These are phyloP conservation scores for Dictyostelium intermedium DNA, from an alignment of 78 protist species.

Conservation along the genomic window DNA sequence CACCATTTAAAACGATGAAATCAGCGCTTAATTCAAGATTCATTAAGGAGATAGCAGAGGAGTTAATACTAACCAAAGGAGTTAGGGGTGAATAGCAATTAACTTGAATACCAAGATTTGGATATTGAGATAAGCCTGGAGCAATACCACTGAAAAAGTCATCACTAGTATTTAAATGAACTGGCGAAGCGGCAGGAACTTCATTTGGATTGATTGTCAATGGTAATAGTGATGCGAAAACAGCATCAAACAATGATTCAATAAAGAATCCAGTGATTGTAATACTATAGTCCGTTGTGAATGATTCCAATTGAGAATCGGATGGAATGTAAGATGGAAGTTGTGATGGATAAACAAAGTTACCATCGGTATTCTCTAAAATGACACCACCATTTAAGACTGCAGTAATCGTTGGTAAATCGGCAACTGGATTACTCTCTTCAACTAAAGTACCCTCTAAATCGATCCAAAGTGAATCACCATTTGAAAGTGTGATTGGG, in stretches of 20 bases:
- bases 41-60: neutral
- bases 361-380: neutral
- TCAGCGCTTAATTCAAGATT: neutral
- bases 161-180: conserved; percentile 23
- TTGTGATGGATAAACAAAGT: conserved; percentile 14
- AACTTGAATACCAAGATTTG: conserved; percentile 7
- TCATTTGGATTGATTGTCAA: neutral
- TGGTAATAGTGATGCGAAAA: neutral
- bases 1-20: neutral
- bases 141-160: neutral
- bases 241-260: conserved; percentile 19
- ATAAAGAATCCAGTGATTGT: neutral
- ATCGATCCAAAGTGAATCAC: neutral
- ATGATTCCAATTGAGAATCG: neutral
- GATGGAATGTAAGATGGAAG: conserved; percentile 6
- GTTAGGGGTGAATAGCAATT: neutral
- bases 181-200: conserved; percentile 17
- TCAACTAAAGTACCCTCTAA: neutral
- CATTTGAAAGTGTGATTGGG: neutral
- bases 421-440: neutral
- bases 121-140: conserved; percentile 17
- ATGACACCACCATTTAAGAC: conserved; percentile 20
- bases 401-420: conserved; percentile 2
- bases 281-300: neutral
- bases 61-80: conserved; percentile 10